Conservation (phyloP, 192 early-diverging fungal species). For the Coemansia sp. region DNA sequence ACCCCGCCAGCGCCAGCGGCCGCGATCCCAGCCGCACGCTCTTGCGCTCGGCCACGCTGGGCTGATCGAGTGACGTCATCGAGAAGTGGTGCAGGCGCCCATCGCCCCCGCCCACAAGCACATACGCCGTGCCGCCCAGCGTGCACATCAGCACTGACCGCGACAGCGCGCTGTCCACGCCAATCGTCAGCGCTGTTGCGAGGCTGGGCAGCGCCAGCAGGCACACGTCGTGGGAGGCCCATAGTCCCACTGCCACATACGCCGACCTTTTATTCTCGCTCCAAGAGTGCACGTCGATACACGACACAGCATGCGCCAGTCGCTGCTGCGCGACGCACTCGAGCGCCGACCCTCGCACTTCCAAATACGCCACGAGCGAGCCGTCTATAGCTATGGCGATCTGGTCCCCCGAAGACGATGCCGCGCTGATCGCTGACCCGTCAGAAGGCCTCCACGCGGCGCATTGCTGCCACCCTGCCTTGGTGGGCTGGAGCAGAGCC, state of each 20-base stretch:
- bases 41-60: conserved; percentile 55
- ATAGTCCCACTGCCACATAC: conserved; percentile 74
- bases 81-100: conserved; percentile 54
- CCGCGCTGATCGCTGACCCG: conserved; percentile 54
- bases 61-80: not conserved
- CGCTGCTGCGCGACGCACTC: conserved; percentile 40
- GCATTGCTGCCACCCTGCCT: conserved; percentile 30
- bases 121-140: conserved; percentile 70
- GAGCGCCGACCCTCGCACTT: conserved; percentile 49
- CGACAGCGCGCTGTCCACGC: conserved; percentile 60
- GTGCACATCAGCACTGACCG: conserved; percentile 68
- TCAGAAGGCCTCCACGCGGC: conserved; percentile 60
- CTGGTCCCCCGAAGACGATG: conserved; percentile 59
- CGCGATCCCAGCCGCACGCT: conserved; percentile 77
- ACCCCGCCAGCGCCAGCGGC: conserved; percentile 65
- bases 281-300: conserved; percentile 68
- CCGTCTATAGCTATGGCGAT: conserved; percentile 64
- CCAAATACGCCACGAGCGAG: conserved; percentile 63
- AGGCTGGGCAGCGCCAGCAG: conserved; percentile 67
- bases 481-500: conserved; percentile 44
- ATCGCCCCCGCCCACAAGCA: conserved; percentile 84
- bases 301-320: conserved; percentile 74
- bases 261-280: conserved; percentile 32
- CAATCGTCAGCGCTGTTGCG: conserved; percentile 26
- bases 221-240: conserved; percentile 68